A percentile compares a stretch with the other conserved stretches of the same genome.
These are phyloP conservation scores for Globisporangium megalacanthum DNA, from an alignment of 352 stramenopile species.

Conservation along the genomic window DNA sequence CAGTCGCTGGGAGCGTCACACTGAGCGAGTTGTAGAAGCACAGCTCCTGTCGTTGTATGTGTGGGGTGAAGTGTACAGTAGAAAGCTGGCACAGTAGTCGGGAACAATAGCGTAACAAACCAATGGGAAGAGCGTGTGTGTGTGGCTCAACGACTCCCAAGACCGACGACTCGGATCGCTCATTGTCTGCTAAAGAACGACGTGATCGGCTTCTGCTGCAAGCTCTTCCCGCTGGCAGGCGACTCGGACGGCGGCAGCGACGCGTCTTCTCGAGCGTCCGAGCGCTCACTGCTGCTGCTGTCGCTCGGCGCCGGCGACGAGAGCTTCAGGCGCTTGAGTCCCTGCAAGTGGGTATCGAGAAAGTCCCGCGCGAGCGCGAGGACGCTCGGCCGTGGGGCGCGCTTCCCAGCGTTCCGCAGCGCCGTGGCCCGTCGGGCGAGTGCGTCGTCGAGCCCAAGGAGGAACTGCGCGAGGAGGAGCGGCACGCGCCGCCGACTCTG, in stretches of 20 bases:
- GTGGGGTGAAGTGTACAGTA: no score
- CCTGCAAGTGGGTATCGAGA: constrained; percentile 8
- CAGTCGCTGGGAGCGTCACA: neutral
- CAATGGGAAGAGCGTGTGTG: neutral
- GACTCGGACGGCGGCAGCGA: neutral
- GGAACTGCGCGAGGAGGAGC: constrained; percentile 9
- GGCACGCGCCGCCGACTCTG: neutral
- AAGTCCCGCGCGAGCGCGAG: constrained; percentile 8
- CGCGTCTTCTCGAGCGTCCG: neutral
- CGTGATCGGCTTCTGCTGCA: constrained; percentile 11
- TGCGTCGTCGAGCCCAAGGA: constrained; percentile 3
- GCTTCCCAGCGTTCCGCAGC: constrained; percentile 4
- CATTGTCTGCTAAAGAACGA: constrained; percentile 9
- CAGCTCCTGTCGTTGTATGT: neutral
- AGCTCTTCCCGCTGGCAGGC: neutral
- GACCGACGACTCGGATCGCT: neutral
- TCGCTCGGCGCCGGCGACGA: neutral
- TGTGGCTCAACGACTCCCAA: neutral
- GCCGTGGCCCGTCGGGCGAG: neutral
- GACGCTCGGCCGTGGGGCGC: constrained; percentile 8
- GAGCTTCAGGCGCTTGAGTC: constrained; percentile 7
- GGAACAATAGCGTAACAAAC: neutral
- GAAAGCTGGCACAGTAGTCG: neutral
- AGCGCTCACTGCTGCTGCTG: neutral
- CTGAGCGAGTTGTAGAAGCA: neutral